These are phyloP conservation scores for Hevea brasiliensis DNA, from an alignment of 345 rosid genomes.

Conservation along the genomic window DNA sequence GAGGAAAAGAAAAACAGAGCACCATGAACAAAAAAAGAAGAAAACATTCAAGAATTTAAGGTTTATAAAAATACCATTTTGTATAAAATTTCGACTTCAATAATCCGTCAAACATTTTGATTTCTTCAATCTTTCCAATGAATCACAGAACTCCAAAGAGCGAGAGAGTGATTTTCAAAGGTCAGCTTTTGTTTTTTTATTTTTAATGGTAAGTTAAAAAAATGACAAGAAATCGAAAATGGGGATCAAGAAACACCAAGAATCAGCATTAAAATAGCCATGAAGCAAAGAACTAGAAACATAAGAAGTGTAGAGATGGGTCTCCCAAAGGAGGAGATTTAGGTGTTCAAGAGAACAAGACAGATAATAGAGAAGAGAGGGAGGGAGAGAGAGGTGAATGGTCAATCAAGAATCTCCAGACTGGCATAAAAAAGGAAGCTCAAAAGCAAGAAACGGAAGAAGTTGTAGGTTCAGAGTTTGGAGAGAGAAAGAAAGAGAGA, in stretches of 20 bases:
- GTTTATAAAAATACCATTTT: constrained; percentile 24
- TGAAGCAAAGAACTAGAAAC: constrained; percentile 5
- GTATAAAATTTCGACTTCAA: constrained; percentile 25
- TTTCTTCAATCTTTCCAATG: not conserved
- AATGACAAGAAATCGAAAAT: not conserved
- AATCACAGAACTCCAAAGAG: not conserved
- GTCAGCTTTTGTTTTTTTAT: no score
- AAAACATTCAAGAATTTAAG: not conserved
- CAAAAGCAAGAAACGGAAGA: not conserved
- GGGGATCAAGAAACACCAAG: constrained; percentile 19
- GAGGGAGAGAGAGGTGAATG: not conserved
- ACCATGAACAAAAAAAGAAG: not conserved
- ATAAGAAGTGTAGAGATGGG: no score
- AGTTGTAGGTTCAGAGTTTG: not conserved
- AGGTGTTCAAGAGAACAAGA: not conserved
- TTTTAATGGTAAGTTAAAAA: not conserved
- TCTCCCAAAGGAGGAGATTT: not conserved
- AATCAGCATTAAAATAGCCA: constrained; percentile 13
- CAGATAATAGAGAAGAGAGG: not conserved
- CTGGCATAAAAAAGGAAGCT: not conserved
- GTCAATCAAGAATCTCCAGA: constrained; percentile 10
- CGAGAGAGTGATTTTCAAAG: not conserved
- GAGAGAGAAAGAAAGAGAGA: constrained; percentile 8
- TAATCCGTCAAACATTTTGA: constrained; percentile 25
- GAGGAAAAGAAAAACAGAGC: not conserved